Evolutionary conservation across 2,329 filamentous ascomycete genomes (phyloP).

Genomic region (Eutypa lata): DNA sequence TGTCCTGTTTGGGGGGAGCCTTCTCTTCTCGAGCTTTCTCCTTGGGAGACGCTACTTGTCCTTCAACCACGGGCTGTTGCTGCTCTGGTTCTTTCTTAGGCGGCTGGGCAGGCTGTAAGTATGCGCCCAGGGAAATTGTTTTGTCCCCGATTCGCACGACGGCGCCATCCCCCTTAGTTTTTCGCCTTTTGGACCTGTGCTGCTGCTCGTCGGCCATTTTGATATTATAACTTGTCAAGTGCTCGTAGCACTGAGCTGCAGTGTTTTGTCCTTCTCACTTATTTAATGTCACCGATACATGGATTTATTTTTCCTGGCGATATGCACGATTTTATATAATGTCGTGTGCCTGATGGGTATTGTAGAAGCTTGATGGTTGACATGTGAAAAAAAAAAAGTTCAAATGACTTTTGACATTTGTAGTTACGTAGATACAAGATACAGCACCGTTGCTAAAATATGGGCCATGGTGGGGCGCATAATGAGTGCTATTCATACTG

Average conservation of each 20-base stretch:
- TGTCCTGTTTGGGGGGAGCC: neutral
- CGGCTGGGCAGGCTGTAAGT: conserved; percentile 44
- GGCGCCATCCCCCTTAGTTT: conserved; percentile 28
- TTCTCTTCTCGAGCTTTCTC: conserved; percentile 4
- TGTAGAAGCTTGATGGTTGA: neutral
- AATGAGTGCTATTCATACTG: neutral
- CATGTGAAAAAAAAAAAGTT: neutral
- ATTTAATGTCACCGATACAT: neutral
- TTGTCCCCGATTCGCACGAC: conserved; percentile 47
- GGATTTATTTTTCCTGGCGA: neutral
- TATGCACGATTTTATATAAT: too few species aligned
- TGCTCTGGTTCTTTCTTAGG: conserved; percentile 30
- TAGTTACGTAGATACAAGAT: too few species aligned
- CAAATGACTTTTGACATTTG: neutral
- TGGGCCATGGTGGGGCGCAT: neutral
- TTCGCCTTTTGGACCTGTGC: conserved; percentile 36
- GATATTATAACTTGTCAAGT: too few species aligned
- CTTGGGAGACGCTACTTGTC: neutral
- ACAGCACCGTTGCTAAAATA: too few species aligned
- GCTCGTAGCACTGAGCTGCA: too few species aligned
- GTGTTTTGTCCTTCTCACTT: too few species aligned
- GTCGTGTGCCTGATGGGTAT: too few species aligned
- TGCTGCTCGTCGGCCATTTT: conserved; percentile 20
- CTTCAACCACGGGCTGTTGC: conserved; percentile 9
- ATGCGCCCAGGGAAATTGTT: conserved; percentile 47